These are phyloP conservation scores for Ehretia macrophylla DNA, from an alignment of 257 asterid species.

Conservation along the genomic window DNA sequence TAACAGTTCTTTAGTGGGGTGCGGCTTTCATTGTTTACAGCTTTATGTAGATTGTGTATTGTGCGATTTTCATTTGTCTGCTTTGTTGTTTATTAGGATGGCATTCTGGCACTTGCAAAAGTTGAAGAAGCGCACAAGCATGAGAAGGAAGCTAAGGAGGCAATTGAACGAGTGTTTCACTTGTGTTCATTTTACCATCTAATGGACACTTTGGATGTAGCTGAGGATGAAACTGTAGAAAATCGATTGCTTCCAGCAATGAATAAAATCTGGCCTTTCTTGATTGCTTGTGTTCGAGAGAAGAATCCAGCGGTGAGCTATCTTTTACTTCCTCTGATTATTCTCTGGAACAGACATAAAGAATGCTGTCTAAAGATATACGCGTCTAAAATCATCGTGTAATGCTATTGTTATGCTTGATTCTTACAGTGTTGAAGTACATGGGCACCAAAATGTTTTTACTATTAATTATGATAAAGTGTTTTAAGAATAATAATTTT, in stretches of 20 bases:
- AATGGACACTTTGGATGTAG: slow-evolving; percentile 57
- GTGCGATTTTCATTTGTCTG: slow-evolving; percentile 2
- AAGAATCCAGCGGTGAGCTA: slow-evolving; percentile 71
- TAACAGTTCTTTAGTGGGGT: no score
- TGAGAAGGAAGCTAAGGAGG: slow-evolving; percentile 67
- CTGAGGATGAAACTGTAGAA: slow-evolving; percentile 73
- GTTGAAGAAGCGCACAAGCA: slow-evolving; percentile 86
- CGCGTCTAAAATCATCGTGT: not conserved
- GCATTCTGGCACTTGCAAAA: slow-evolving; percentile 55
- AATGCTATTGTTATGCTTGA: not conserved
- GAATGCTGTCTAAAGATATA: not conserved
- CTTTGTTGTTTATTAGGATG: slow-evolving; percentile 47
- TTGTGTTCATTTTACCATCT: slow-evolving; percentile 50
- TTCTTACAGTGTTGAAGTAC: no score
- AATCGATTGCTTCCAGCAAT: slow-evolving; percentile 89
- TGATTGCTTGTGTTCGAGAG: slow-evolving; percentile 70
- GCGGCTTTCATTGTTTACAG: no score
- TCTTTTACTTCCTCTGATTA: slow-evolving; percentile 1
- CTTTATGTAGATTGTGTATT: not conserved
- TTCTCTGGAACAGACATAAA: slow-evolving; percentile 2
- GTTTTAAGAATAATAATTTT: no score
- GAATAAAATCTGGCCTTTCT: slow-evolving; percentile 95
- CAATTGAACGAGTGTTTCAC: slow-evolving; percentile 43
- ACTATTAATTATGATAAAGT: no score
- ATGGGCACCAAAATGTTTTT: no score